phyloP scores from a whole-genome alignment of 768 basidiomycete genomes.

The Mycena vulgaris region DNA sequence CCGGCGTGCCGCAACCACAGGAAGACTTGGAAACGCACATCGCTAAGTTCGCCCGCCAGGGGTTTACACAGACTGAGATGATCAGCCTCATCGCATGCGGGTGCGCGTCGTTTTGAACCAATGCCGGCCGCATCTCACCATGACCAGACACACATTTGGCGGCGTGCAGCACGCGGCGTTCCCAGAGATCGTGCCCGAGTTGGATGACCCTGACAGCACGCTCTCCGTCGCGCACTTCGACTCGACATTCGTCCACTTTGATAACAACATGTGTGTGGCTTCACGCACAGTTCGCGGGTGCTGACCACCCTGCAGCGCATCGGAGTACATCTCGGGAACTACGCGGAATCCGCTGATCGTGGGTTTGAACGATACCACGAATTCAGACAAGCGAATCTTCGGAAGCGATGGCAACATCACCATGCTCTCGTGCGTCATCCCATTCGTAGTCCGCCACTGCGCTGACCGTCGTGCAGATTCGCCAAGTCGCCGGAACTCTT shows the following conservation, averaged over 20 bases:
- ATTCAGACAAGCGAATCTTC: too few species aligned
- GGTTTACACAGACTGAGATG: slow-evolving; percentile 23
- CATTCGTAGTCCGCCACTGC: neutral
- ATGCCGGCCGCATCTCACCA: neutral
- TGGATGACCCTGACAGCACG: neutral
- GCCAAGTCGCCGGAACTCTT: slow-evolving; percentile 5
- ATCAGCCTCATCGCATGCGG: slow-evolving; percentile 28
- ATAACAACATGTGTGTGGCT: slow-evolving; percentile 17
- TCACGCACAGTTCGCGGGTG: neutral
- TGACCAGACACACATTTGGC: neutral
- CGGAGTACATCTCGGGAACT: slow-evolving; percentile 20
- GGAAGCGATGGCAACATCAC: slow-evolving; percentile 19
- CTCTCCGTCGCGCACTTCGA: slow-evolving; percentile 25
- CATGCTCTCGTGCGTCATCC: slow-evolving; percentile 4
- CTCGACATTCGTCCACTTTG: slow-evolving; percentile 21
- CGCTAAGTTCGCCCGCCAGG: slow-evolving; percentile 11
- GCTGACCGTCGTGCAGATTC: neutral
- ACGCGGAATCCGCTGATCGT: slow-evolving; percentile 17
- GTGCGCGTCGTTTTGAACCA: neutral
- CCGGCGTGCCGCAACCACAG: slow-evolving; percentile 1
- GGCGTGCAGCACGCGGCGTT: slow-evolving; percentile 8
- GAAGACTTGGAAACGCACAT: slow-evolving; percentile 17
- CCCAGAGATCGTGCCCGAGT: slow-evolving; percentile 5
- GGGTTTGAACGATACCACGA: slow-evolving; percentile 17
- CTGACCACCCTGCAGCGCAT: neutral